These are phyloP conservation scores for Coniochaeta ligniaria DNA, from an alignment of 2,329 filamentous ascomycete genomes.

Conservation along the genomic window DNA sequence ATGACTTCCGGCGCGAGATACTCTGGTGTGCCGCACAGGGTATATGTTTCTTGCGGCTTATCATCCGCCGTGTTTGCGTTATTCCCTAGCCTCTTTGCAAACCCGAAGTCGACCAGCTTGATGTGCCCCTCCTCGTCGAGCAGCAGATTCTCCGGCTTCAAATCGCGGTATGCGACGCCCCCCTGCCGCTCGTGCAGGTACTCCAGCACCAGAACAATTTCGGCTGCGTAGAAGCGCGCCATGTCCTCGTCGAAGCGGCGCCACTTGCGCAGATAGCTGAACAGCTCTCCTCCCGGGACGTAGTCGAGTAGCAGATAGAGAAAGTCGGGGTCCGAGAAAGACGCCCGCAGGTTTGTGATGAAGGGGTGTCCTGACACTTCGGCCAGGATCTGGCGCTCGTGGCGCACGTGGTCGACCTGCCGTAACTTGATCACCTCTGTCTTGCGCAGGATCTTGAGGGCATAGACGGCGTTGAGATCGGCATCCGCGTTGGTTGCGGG, in stretches of 20 bases:
- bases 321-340: slow-evolving; percentile 72
- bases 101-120: slow-evolving; percentile 79
- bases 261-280: slow-evolving; percentile 72
- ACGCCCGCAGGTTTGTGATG: slow-evolving; percentile 71
- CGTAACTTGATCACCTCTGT: slow-evolving; percentile 72
- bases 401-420: slow-evolving; percentile 79
- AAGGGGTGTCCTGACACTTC: slow-evolving; percentile 76
- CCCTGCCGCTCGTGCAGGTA: slow-evolving; percentile 74
- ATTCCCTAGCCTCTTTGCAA: slow-evolving; percentile 69
- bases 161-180: slow-evolving; percentile 70
- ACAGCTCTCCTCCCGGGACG: slow-evolving; percentile 76
- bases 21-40: slow-evolving; percentile 75
- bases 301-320: slow-evolving; percentile 82
- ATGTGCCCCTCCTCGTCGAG: slow-evolving; percentile 73
- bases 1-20: slow-evolving; percentile 83
- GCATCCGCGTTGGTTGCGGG: slow-evolving; percentile 43
- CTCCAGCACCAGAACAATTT: slow-evolving; percentile 76
- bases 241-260: slow-evolving; percentile 73
- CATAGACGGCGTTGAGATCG: slow-evolving; percentile 63
- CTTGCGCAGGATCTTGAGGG: slow-evolving; percentile 72
- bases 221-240: slow-evolving; percentile 75
- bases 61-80: slow-evolving; percentile 41
- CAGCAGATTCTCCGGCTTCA: slow-evolving; percentile 78
- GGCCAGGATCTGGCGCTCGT: slow-evolving; percentile 71
- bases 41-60: slow-evolving; percentile 64